Evolutionary conservation across 2,329 filamentous ascomycete genomes (phyloP).

Genomic region (Sporothrix sp.): DNA sequence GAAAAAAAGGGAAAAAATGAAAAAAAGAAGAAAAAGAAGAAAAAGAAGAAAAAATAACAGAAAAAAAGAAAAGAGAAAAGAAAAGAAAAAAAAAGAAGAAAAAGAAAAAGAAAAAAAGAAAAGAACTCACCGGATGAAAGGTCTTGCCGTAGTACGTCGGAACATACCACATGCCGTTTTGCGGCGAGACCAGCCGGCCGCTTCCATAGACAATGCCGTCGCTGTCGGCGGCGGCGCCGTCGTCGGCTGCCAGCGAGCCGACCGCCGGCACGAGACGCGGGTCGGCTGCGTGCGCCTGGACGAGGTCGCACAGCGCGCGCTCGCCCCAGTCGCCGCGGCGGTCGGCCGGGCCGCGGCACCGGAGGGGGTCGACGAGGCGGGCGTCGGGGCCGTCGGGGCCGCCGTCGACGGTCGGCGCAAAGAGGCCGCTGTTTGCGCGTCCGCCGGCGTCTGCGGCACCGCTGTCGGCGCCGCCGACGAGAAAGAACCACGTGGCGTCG

Average conservation of each 20-base stretch:
- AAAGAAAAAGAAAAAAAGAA: neutral
- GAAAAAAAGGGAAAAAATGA: too few relatives aligned
- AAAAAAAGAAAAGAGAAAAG: neutral
- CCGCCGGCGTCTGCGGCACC: constrained; percentile 18
- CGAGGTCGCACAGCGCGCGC: constrained; percentile 36
- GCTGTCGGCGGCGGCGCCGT: neutral
- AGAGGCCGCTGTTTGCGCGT: neutral
- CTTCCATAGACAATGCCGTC: constrained; percentile 31
- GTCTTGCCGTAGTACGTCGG: constrained; percentile 18
- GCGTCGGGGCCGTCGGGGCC: too few relatives aligned
- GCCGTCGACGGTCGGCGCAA: constrained; percentile 22
- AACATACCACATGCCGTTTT: constrained; percentile 36
- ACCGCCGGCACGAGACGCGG: constrained; percentile 26
- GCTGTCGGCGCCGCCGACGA: constrained; percentile 36
- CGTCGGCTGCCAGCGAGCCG: constrained; percentile 19
- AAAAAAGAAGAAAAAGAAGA: neutral
- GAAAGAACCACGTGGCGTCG: constrained; percentile 39
- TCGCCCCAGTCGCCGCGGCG: constrained; percentile 34
- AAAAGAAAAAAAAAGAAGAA: neutral
- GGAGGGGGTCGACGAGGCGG: constrained; percentile 28
- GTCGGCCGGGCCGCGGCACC: constrained; percentile 27
- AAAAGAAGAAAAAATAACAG: neutral
- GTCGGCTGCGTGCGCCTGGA: constrained; percentile 28
- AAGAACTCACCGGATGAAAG: constrained; percentile 18
- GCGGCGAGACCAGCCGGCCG: constrained; percentile 36